Evolutionary conservation across 129 eudicot species (phyloP).

Genomic region (Helianthus annuus): HanXRQr2.0-SUNRISE NC_035448.2:167666917-167667416

Average conservation of each 20-base stretch:
- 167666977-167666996: too few relatives aligned
- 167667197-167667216: too few relatives aligned
- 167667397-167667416: background rate
- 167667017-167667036: too few relatives aligned
- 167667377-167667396: background rate
- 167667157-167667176: conserved; percentile 68
- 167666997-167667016: too few relatives aligned
- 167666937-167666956: too few relatives aligned
- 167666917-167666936: too few relatives aligned
- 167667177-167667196: conserved; percentile 27
- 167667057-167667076: too few relatives aligned
- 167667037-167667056: too few relatives aligned
- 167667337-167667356: conserved; percentile 54
- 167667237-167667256: background rate
- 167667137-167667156: conserved; percentile 80
- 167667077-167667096: conserved; percentile 60
- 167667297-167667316: conserved; percentile 75
- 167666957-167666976: too few relatives aligned
- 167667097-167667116: conserved; percentile 83
- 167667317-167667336: conserved; percentile 77
- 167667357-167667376: conserved; percentile 8
- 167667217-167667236: background rate
- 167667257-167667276: conserved; percentile 18
- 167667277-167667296: conserved; percentile 66
- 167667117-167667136: conserved; percentile 81